Evolutionary conservation across 148 eudicot species (phyloP).

Genomic region (Amaranthus palmeri): DNA sequence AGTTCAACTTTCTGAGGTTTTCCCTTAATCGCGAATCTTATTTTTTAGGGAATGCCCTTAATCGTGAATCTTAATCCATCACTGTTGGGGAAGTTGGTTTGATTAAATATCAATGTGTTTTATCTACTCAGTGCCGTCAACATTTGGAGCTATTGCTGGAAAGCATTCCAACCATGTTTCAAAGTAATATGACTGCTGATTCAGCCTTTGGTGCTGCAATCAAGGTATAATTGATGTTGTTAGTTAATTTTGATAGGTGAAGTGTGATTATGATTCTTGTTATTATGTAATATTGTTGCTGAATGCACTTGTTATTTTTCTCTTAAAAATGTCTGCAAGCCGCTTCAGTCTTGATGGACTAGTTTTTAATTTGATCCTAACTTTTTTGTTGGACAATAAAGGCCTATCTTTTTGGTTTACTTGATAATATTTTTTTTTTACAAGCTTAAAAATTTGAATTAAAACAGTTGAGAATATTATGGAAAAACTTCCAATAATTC

Average conservation of each 20-base stretch:
- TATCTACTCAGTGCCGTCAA: conserved; percentile 65
- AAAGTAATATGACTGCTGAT: conserved; percentile 78
- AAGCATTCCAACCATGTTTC: conserved; percentile 88
- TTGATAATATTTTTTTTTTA: no score
- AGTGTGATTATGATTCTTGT: neutral
- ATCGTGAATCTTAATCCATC: no score
- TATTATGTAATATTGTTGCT: neutral
- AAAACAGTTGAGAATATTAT: no score
- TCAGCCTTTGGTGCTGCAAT: conserved; percentile 94
- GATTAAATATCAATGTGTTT: conserved; percentile 3
- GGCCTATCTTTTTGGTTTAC: no score
- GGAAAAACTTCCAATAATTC: no score
- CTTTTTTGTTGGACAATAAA: neutral
- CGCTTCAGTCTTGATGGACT: neutral
- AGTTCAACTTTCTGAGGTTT: conserved; percentile 89
- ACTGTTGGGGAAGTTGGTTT: neutral
- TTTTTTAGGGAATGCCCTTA: neutral
- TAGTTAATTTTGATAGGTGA: neutral
- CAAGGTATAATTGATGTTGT: conserved; percentile 49
- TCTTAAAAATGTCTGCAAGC: neutral
- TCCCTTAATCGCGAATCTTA: neutral
- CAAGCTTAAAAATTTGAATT: no score
- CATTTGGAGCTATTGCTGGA: conserved; percentile 86
- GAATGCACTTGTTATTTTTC: neutral
- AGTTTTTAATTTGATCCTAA: neutral